Base-by-base conservation (phyloP, 1,139 yeast species). In the Kurtzmaniella natalensis region DNA sequence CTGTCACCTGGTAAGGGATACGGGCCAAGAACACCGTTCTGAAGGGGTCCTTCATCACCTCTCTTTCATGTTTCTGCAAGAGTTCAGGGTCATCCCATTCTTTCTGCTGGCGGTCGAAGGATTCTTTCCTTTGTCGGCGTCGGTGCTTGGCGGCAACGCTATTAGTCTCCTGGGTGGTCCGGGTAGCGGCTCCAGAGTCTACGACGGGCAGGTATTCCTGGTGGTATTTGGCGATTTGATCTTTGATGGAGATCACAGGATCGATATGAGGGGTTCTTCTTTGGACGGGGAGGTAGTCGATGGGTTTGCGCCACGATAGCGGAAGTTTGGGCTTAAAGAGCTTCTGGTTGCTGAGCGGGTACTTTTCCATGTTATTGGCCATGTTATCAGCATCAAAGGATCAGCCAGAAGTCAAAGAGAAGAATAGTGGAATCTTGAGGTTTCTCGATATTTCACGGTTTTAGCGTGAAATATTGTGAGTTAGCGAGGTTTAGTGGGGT, bases 1-100 rank as follows among this genome's bases (percentile, higher is more conserved):
- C 96, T 0, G 77, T 74, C n/a, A 76, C 60, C 5, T 61, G 59
- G 50, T 83, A 88, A 33, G 77, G 76, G 35, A 89, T 57, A 36
- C 96, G 62, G 0, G 83, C 81, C 2, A 92, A 70, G 50, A 92
- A 88, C 2, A 92, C 70, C 0, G 97, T 89, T 39, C 69, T 66
- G 50, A 71, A 79, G 0, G 96, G 94, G 48, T 88, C 95, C 36
- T 62, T 64, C 7, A 83, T 81, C 42, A 71, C 65, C 34, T 81
- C 76, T 5, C 76, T 71, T 48, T 86, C 95, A 33, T 54, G 47
- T 30, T 55, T 24, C 50, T 57, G 32, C 46, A 62, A 19, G 76
- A 89, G 43, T 67, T 67, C 87, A 71, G 62, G 56, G 34, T 61
- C 59, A 38, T 61, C 53, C 73, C 72, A 65, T 35, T 65, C 65